Conservation (phyloP, 2,329 filamentous ascomycete species). For the Pseudogymnoascus sp. region DNA sequence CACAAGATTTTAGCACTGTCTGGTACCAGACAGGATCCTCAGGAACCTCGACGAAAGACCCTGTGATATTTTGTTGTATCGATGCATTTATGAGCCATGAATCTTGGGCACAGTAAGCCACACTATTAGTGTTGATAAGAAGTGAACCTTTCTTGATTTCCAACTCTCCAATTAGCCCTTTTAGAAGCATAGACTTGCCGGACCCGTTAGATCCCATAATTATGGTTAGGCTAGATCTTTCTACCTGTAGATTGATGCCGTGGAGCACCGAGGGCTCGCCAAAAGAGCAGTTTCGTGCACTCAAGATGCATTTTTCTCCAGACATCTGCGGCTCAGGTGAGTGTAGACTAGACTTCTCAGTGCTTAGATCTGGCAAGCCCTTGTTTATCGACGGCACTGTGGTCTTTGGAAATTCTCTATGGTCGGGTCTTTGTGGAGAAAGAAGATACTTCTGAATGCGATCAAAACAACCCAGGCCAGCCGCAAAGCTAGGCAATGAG, state of each 20-base stretch:
- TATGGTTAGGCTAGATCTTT: slow-evolving; percentile 10
- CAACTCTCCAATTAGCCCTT: slow-evolving; percentile 17
- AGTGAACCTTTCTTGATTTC: slow-evolving; percentile 12
- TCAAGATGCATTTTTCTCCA: not conserved
- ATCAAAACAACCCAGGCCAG: slow-evolving; percentile 6
- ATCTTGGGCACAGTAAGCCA: slow-evolving; percentile 16
- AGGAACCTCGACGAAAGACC: slow-evolving; percentile 9
- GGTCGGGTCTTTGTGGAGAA: not conserved
- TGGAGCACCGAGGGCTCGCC: slow-evolving; percentile 8
- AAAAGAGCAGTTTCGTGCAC: not conserved
- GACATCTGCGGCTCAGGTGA: not conserved
- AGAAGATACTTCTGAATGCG: slow-evolving; percentile 9
- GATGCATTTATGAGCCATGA: slow-evolving; percentile 15
- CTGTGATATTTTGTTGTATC: slow-evolving; percentile 15
- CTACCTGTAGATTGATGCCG: slow-evolving; percentile 9
- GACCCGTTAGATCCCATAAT: slow-evolving; percentile 19
- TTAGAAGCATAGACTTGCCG: slow-evolving; percentile 18
- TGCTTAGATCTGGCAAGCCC: not conserved
- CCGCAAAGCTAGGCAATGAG: not conserved
- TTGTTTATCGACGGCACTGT: not conserved
- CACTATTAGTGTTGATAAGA: not conserved
- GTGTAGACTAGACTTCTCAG: not conserved
- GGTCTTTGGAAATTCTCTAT: not conserved
- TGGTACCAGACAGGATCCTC: slow-evolving; percentile 14
- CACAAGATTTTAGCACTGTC: slow-evolving; percentile 14